phyloP scores from a whole-genome alignment of 2,329 filamentous ascomycete species.

The Meredithiella fracta region DNA sequence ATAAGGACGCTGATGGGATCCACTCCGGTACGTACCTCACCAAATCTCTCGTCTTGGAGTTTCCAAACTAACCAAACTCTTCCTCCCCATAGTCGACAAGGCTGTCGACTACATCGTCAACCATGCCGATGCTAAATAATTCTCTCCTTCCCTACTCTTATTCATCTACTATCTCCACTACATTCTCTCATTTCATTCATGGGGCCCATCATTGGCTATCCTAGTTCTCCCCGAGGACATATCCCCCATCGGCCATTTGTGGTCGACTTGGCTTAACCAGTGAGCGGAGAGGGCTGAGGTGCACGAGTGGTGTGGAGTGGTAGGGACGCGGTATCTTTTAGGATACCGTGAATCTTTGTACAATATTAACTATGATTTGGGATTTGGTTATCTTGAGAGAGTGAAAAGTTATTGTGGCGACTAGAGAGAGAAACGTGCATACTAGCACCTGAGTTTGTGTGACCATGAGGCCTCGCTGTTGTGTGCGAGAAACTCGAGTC shows the following conservation, averaged over 20 bases:
- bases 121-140: slow-evolving; percentile 74
- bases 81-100: slow-evolving; percentile 54
- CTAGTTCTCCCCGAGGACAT: not conserved
- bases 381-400: no score
- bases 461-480: no score
- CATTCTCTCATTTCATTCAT: no score
- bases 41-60: not conserved
- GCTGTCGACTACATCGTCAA: slow-evolving; percentile 85
- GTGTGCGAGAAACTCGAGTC: no score
- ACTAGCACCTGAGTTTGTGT: no score
- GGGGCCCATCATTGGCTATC: no score
- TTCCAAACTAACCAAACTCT: not conserved
- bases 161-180: not conserved
- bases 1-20: slow-evolving; percentile 89
- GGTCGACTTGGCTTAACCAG: not conserved
- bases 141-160: not conserved
- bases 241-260: not conserved
- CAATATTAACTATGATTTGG: no score
- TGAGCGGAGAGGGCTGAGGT: not conserved
- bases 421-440: no score
- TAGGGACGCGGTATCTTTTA: no score
- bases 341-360: no score
- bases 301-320: no score
- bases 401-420: no score
- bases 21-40: slow-evolving; percentile 61